Evolutionary conservation across 352 stramenopile species (phyloP).

Genomic region (Pythium dissotocum): DNA sequence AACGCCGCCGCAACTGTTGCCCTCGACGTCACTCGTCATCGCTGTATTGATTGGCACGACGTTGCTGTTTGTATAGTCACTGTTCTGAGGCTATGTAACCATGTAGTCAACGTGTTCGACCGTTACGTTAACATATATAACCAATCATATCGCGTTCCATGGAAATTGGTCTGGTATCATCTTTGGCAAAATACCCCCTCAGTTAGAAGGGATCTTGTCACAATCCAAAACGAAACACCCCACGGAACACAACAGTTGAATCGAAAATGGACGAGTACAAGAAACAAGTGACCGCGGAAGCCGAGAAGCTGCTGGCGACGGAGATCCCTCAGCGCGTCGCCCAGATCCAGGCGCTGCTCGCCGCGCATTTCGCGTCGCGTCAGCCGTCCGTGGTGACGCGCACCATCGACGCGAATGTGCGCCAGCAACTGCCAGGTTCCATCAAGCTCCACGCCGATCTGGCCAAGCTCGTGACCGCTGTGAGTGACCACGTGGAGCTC

Average conservation of each 20-base stretch:
- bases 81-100: neutral
- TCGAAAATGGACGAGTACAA: slow-evolving; percentile 59
- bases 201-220: slow-evolving; percentile 1
- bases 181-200: neutral
- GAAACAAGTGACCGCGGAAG: slow-evolving; percentile 37
- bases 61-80: neutral
- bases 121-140: slow-evolving; percentile 7
- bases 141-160: neutral
- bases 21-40: neutral
- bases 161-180: slow-evolving; percentile 1
- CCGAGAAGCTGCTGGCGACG: slow-evolving; percentile 35
- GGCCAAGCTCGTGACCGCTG: slow-evolving; percentile 38
- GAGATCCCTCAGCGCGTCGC: slow-evolving; percentile 50
- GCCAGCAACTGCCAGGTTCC: slow-evolving; percentile 28
- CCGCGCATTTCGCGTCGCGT: slow-evolving; percentile 48
- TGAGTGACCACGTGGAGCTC: slow-evolving; percentile 58
- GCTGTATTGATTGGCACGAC: neutral
- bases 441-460: slow-evolving; percentile 47
- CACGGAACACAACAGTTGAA: neutral
- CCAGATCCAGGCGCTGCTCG: slow-evolving; percentile 46
- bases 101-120: neutral
- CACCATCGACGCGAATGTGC: slow-evolving; percentile 36
- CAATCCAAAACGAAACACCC: slow-evolving; percentile 1
- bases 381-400: slow-evolving; percentile 40
- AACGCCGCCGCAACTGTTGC: too few species aligned